These are phyloP conservation scores for Vitellaria paradoxa DNA, from an alignment of 179 eudicot species.

Conservation along the genomic window DNA sequence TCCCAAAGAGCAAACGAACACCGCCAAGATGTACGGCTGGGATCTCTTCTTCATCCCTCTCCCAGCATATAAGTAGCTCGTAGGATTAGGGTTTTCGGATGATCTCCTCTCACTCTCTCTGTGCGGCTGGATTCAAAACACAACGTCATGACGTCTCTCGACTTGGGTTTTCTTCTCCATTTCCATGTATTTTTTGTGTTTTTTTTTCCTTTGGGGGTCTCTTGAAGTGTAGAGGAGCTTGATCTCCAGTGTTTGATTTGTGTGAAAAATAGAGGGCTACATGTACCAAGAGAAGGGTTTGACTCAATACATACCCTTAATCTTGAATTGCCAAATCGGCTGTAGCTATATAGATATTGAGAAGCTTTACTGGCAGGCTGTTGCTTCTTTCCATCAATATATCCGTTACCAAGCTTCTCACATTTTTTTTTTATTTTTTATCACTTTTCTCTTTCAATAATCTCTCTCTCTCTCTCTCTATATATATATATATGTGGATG, in stretches of 20 bases:
- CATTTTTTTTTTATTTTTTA: constrained; percentile 22
- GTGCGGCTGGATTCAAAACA: background rate
- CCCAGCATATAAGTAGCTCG: background rate
- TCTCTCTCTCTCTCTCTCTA: no score
- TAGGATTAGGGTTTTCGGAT: background rate
- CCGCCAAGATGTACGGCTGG: background rate
- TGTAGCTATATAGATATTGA: constrained; percentile 37
- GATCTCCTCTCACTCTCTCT: background rate
- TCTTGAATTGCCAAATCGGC: constrained; percentile 49
- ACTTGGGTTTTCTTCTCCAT: background rate
- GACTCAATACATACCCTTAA: background rate
- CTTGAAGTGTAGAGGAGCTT: background rate
- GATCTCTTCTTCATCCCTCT: background rate
- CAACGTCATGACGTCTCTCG: background rate
- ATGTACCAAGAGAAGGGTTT: constrained; percentile 50
- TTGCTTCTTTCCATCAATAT: constrained; percentile 33
- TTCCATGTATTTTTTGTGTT: background rate
- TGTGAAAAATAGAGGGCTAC: constrained; percentile 17
- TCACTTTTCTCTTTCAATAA: no score
- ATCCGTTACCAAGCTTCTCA: constrained; percentile 61
- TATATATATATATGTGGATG: no score
- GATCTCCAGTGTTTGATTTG: background rate
- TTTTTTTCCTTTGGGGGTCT: no score
- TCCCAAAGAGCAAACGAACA: background rate
- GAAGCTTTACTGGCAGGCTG: constrained; percentile 64